Conservation (phyloP, 495 filamentous ascomycete species). For the Pyronema domesticum region DNA sequence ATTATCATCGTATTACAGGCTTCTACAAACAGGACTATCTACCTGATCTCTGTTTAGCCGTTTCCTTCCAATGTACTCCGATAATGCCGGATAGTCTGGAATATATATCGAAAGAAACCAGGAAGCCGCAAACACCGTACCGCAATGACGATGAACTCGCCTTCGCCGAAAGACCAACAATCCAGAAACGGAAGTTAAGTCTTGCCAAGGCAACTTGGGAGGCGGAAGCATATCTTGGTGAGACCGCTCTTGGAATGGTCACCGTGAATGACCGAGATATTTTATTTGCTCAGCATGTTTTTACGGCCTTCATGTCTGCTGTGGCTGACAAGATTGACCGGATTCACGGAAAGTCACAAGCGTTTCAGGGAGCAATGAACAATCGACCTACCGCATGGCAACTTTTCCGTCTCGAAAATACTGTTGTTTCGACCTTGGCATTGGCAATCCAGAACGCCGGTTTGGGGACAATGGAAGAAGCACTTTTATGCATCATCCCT, state of each 20-base stretch:
- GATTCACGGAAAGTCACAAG: not conserved
- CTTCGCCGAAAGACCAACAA: not conserved
- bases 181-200: no score
- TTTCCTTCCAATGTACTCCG: not conserved
- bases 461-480: not conserved
- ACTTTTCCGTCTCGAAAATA: not conserved
- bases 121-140: no score
- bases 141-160: not conserved
- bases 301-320: conserved; percentile 11
- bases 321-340: not conserved
- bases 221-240: not conserved
- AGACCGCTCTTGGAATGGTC: not conserved
- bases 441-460: not conserved
- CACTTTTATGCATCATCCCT: not conserved
- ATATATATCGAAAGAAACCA: no score
- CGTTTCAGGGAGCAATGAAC: not conserved
- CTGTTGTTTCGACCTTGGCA: not conserved
- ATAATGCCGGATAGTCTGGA: not conserved
- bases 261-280: not conserved
- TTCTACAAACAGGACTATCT: not conserved
- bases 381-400: conserved; percentile 1
- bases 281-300: conserved; percentile 12
- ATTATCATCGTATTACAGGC: not conserved
- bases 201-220: not conserved
- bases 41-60: not conserved